Evolutionary conservation across 139 green algal genomes (phyloP).

Genomic region (Coccomyxa sp.): DNA sequence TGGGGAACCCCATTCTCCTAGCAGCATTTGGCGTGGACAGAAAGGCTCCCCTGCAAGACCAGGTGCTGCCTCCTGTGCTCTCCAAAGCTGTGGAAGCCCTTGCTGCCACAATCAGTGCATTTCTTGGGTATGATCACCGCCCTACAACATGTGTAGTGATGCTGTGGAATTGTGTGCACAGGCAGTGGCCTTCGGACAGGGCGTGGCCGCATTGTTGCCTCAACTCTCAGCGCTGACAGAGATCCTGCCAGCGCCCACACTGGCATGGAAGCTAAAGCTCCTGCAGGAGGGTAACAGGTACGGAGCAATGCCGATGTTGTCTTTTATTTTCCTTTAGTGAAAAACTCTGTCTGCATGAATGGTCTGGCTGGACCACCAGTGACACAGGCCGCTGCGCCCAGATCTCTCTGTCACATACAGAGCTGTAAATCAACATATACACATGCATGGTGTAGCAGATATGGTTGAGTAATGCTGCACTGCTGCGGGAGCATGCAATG

Average conservation of each 20-base stretch:
- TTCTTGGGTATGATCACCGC: neutral
- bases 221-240: constrained; percentile 62
- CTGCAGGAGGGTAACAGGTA: constrained; percentile 51
- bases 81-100: too few relatives aligned
- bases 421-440: too few relatives aligned
- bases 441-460: too few relatives aligned
- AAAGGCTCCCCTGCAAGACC: neutral
- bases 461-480: too few relatives aligned
- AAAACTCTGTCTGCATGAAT: neutral
- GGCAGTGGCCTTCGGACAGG: constrained; percentile 6
- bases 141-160: neutral
- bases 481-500: too few relatives aligned
- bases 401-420: too few relatives aligned
- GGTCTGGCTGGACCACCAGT: too few relatives aligned
- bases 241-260: constrained; percentile 66
- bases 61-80: constrained; percentile 6
- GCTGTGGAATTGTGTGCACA: neutral
- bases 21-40: constrained; percentile 33
- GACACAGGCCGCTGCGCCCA: too few relatives aligned
- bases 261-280: constrained; percentile 73
- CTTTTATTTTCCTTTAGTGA: neutral
- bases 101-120: neutral
- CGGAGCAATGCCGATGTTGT: too few relatives aligned
- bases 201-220: constrained; percentile 37
- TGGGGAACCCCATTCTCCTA: constrained; percentile 80